phyloP scores from a whole-genome alignment of 2,329 filamentous ascomycete species.

The Hansfordia pulvinata region DNA sequence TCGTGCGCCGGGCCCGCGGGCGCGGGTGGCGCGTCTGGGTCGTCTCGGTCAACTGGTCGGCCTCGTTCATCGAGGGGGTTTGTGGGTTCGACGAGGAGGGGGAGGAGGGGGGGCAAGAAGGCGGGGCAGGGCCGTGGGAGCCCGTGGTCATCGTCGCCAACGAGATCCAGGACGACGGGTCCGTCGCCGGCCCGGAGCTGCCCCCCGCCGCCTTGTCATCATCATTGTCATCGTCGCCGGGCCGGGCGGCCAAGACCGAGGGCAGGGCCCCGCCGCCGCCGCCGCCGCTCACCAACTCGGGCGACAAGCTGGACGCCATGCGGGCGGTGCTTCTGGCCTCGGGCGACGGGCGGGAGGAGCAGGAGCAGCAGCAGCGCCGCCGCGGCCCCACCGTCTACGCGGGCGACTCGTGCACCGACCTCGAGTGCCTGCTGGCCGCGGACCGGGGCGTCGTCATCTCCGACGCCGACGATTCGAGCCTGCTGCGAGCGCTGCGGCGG shows the following conservation, averaged over 20 bases:
- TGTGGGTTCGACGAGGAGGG: constrained; percentile 15
- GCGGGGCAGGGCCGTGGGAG: constrained; percentile 19
- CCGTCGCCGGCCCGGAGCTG: constrained; percentile 24
- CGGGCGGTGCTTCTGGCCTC: constrained; percentile 12
- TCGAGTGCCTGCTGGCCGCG: constrained; percentile 33
- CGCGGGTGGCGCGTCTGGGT: constrained; percentile 26
- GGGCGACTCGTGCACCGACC: constrained; percentile 43
- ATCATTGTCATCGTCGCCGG: no score
- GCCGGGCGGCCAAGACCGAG: background rate
- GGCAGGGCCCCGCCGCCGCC: constrained; percentile 8
- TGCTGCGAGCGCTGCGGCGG: constrained; percentile 14
- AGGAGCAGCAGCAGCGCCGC: constrained; percentile 1
- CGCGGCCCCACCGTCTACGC: constrained; percentile 30
- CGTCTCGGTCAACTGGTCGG: constrained; percentile 38
- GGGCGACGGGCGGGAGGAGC: constrained; percentile 6
- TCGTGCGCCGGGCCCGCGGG: constrained; percentile 7
- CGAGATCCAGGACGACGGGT: constrained; percentile 20
- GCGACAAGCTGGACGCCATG: constrained; percentile 31
- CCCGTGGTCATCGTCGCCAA: constrained; percentile 26
- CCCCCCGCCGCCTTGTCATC: no score
- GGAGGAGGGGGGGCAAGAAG: constrained; percentile 30
- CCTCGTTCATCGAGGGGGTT: constrained; percentile 30
- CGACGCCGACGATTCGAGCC: constrained; percentile 16
- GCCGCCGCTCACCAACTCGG: constrained; percentile 22
- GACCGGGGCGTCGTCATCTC: constrained; percentile 32